Evolutionary conservation across 768 basidiomycete genomes (phyloP), one percentile per base, ranked within the genome.

Genomic region (Coprinellus micaceus): DNA sequence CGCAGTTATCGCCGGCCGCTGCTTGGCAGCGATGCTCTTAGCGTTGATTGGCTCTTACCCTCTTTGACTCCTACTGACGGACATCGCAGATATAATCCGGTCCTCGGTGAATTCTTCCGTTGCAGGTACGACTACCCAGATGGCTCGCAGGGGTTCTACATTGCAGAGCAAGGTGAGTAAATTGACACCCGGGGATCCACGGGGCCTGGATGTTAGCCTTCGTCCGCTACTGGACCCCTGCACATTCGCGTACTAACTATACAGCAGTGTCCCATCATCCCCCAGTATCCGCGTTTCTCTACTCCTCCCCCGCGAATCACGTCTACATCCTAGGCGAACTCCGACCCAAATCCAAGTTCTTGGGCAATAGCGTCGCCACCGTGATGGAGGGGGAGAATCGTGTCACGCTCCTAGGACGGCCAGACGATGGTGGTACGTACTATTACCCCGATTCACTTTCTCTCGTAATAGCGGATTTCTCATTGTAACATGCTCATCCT

Each of bases 61-160:
- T 43, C 57, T 56, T 30, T 52, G 57, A 33, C 30, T 45, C 39
- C 25, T 53, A 26, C 47, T 37, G 28, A 28, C 29, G 36, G 17
- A 9, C 36, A 9, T 37, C 36, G 48, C 67, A 93, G 92, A 60
- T 99, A 98, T 72, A 99, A 98, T 71, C 96, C 97, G 40, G 82
- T 97, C 17, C 85, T 98, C 10, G 97, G 97, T 52, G 97, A 99
- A 70, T 95, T 98, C 76, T 99, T 98, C 80, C 85, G 97, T 51
- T 98, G 96, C 71, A 78, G 88, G 57, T 99, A 98, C 69, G 85
- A 91, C 70, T 99, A 98, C 69, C 73, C 84, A 12, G 88, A 98
- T 63, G 91, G 91, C 22, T 86, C 92, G 12, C 86, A 88, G 57
- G 97, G 94, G 0, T 98, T 92, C 74, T 98, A 94, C 71, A 90